Percentiles rank a stretch among this genome's conserved stretches.
Conservation (phyloP, 1,139 yeast species). For the Citeromyces hawaiiensis region DNA sequence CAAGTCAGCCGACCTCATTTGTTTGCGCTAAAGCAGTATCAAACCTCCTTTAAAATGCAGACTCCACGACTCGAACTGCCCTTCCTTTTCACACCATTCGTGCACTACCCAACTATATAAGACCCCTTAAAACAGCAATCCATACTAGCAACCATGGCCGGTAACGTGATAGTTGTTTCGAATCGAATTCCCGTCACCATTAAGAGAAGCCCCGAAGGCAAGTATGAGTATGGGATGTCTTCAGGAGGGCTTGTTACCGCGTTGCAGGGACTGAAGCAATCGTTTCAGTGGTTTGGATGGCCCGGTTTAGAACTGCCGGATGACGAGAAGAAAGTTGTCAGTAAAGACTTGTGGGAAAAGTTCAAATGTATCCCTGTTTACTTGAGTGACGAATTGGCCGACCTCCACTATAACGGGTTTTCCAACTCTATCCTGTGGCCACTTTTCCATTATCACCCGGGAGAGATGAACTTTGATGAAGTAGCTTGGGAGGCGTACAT, state of each 20-base stretch:
- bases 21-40: too few relatives aligned
- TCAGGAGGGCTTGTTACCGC: constrained; percentile 98
- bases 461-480: constrained; percentile 97
- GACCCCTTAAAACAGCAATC: background rate
- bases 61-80: background rate
- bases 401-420: constrained; percentile 92
- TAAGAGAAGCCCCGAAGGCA: constrained; percentile 43
- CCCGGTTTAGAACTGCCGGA: constrained; percentile 84
- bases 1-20: too few relatives aligned
- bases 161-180: constrained; percentile 84
- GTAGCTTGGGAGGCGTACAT: constrained; percentile 97
- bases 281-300: constrained; percentile 99
- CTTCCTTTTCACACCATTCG: background rate
- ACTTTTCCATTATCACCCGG: constrained; percentile 95
- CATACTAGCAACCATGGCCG: constrained; percentile 13
- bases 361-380: constrained; percentile 89
- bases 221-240: constrained; percentile 69
- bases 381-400: constrained; percentile 80
- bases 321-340: constrained; percentile 57
- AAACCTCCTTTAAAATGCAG: background rate
- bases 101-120: background rate
- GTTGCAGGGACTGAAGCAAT: constrained; percentile 78
- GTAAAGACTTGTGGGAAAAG: constrained; percentile 54
- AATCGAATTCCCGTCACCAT: constrained; percentile 93
- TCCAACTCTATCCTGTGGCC: constrained; percentile 94